Evolutionary conservation across 2,329 filamentous ascomycete genomes (phyloP).

Genomic region (Penicillium rolfsii): DNA sequence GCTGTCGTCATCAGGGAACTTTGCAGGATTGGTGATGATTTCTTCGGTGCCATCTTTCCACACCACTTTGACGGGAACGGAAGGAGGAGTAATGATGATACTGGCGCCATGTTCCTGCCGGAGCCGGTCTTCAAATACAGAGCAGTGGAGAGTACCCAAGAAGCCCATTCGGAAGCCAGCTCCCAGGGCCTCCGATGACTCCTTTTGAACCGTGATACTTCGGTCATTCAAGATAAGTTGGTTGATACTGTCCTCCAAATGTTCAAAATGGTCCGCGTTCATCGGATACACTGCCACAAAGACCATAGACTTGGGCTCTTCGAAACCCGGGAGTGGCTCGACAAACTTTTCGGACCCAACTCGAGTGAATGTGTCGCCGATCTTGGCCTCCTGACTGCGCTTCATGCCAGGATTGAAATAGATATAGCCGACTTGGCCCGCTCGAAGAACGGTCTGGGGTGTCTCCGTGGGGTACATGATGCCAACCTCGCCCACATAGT

Average conservation of each 20-base stretch:
- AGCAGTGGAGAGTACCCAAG: slow-evolving; percentile 94
- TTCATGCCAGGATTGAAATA: slow-evolving; percentile 99
- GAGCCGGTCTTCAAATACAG: slow-evolving; percentile 95
- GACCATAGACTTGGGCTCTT: slow-evolving; percentile 98
- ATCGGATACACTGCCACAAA: slow-evolving; percentile 97
- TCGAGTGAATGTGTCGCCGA: slow-evolving; percentile 91
- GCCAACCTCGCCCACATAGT: slow-evolving; percentile 92
- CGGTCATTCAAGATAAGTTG: slow-evolving; percentile 94
- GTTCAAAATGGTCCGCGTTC: slow-evolving; percentile 82
- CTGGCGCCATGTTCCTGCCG: slow-evolving; percentile 91
- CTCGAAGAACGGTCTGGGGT: slow-evolving; percentile 76
- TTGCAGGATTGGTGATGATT: slow-evolving; percentile 80
- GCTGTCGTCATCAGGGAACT: slow-evolving; percentile 77
- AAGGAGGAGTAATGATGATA: slow-evolving; percentile 96
- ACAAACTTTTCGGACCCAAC: slow-evolving; percentile 76
- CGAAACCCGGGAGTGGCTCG: slow-evolving; percentile 84
- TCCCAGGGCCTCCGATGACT: slow-evolving; percentile 89
- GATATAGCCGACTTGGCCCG: slow-evolving; percentile 94
- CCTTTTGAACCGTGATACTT: slow-evolving; percentile 90
- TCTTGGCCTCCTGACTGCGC: slow-evolving; percentile 88
- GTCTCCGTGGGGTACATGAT: slow-evolving; percentile 93
- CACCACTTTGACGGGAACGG: slow-evolving; percentile 85
- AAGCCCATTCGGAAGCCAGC: slow-evolving; percentile 95
- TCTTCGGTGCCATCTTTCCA: slow-evolving; percentile 77
- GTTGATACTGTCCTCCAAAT: slow-evolving; percentile 89